phyloP scores from a whole-genome alignment of 2,329 filamentous ascomycete species.

The Colletotrichum orbiculare region DNA sequence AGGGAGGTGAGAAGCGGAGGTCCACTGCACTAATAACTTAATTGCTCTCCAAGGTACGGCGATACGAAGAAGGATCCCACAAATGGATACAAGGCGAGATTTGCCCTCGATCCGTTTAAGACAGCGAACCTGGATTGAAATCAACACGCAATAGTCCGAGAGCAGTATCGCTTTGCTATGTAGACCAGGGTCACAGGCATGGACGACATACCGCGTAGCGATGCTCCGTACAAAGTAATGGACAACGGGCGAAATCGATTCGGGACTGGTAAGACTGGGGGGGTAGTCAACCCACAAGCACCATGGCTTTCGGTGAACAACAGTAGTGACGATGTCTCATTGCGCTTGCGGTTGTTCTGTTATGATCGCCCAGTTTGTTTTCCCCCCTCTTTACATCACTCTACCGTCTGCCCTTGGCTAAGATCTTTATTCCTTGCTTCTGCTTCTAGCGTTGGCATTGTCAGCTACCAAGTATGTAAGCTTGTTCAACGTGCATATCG shows the following conservation, averaged over 20 bases:
- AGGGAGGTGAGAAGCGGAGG: conserved; percentile 16
- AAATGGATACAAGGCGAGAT: conserved; percentile 21
- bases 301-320: conserved; percentile 11
- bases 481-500: conserved; percentile 25
- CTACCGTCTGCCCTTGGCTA: conserved; percentile 4
- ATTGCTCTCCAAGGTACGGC: background rate
- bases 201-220: too few species aligned
- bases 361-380: conserved; percentile 16
- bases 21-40: conserved; percentile 26
- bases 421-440: conserved; percentile 30
- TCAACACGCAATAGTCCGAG: background rate
- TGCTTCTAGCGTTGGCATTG: conserved; percentile 31
- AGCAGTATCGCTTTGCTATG: background rate
- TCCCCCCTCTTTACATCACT: conserved; percentile 6
- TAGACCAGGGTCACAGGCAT: conserved; percentile 12
- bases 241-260: conserved; percentile 12
- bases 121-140: conserved; percentile 11
- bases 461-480: conserved; percentile 6
- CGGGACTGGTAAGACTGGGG: conserved; percentile 31
- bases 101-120: conserved; percentile 11
- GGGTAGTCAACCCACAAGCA: conserved; percentile 17
- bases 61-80: conserved; percentile 18
- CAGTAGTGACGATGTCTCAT: conserved; percentile 28
- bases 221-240: conserved; percentile 9
- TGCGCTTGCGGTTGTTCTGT: conserved; percentile 7